Percentiles rank a stretch among this genome's conserved stretches.
phyloP scores from a whole-genome alignment of 169 alveolate genomes.

The Perkinsus chesapeaki region DNA sequence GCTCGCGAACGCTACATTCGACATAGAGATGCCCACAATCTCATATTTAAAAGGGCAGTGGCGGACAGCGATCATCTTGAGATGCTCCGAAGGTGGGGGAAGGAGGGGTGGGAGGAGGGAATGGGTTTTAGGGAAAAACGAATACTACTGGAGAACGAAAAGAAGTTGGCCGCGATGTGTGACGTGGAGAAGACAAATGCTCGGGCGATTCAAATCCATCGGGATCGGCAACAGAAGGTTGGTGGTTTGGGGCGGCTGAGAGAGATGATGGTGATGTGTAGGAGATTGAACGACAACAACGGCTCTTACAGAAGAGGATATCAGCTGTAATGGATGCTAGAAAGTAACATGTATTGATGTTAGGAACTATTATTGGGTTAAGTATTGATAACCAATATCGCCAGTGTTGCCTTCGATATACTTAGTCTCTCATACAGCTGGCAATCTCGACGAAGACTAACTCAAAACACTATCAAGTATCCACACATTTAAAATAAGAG shows the following conservation, averaged over 20 bases:
- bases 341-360: no score
- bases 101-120: neutral
- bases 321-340: no score
- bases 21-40: neutral
- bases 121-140: neutral
- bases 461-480: no score
- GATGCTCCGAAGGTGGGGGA: neutral
- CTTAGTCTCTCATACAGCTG: no score
- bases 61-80: neutral
- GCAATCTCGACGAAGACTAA: no score
- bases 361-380: no score
- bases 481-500: no score
- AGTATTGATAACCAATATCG: no score
- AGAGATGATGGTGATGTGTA: neutral
- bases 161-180: neutral
- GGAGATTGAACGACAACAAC: neutral
- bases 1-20: neutral
- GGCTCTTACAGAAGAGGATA: neutral
- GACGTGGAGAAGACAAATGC: neutral
- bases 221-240: neutral
- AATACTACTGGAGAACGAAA: neutral
- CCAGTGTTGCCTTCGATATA: no score
- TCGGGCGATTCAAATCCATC: neutral
- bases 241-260: neutral
- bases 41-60: neutral